phyloP scores from a whole-genome alignment of 768 basidiomycete genomes.

The Boletus reticulatus region DNA sequence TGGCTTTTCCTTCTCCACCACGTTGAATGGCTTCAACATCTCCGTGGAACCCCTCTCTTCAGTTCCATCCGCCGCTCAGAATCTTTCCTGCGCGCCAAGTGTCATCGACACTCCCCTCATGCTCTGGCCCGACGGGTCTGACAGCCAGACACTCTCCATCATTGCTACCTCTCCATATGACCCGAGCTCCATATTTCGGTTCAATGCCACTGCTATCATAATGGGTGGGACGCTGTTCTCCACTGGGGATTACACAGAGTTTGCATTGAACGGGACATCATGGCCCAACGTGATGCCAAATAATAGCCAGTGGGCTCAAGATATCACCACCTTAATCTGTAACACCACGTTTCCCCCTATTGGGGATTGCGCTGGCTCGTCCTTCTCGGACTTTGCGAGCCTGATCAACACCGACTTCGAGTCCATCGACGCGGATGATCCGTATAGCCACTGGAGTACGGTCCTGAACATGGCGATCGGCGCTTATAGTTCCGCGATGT shows the following conservation, averaged over 20 bases:
- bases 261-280: conserved; percentile 15
- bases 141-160: conserved; percentile 11
- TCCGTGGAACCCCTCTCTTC: conserved; percentile 12
- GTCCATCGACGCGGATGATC: not conserved
- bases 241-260: conserved; percentile 5
- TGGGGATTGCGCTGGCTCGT: not conserved
- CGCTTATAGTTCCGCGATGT: conserved; percentile 5
- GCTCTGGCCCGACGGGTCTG: conserved; percentile 5
- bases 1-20: not conserved
- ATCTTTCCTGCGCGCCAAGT: not conserved
- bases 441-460: conserved; percentile 3
- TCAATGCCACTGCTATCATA: conserved; percentile 10
- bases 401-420: not conserved
- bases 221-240: conserved; percentile 8
- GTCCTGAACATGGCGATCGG: conserved; percentile 5
- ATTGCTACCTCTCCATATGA: not conserved
- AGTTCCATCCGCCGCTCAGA: conserved; percentile 8
- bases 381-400: conserved; percentile 6
- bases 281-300: conserved; percentile 8
- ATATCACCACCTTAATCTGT: conserved; percentile 16
- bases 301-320: conserved; percentile 14
- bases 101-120: fast-evolving
- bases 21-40: conserved; percentile 17
- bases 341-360: not conserved
- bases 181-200: not conserved